Base-by-base conservation (phyloP, 306 rosid genomes). In the Oemleria cerasiformis region DNA sequence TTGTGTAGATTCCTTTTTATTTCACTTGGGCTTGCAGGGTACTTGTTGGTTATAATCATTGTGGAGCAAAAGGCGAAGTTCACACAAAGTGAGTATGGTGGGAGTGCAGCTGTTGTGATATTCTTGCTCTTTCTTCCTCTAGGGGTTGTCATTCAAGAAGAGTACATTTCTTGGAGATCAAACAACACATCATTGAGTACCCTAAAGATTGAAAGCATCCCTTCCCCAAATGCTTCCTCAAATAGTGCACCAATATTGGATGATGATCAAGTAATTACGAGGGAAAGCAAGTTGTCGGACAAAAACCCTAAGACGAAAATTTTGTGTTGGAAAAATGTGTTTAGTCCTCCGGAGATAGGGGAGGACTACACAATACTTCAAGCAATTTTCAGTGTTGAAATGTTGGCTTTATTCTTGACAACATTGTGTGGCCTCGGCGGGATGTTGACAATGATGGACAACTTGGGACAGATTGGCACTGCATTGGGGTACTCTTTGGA, bases 121-220 rank as follows among this genome's bases (percentile, higher is more conserved):
- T 68, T 74, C 71, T 69, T 79, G 54, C 72, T 79, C 25, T 60
- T 73, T 44, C 75, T 79, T 8, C 75, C 79, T 21, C 57, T 79
- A 8, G 62, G 51, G 0, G 49, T 68, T 34, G 78, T 68, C 6
- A 38, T 79, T 17, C 17, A 5, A 0, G 63, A 79, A 16, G 83
- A 79, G 67, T 4, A 38, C 14, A 39, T 1, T 34, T 57, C 56
- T 4, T 65, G 73, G 69, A 71, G 69, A 25, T 25, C 30, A 25
- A 25, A 1, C 30, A 25, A 25, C 30, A 25, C 30, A 25, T 25
- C 30, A 25, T 25, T 25, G 30, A 25, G 30, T 2, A 25, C 30
- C 36, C 36, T 30, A 30, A 30, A 30, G 36, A 30, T 30, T 30
- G 36, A 30, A 30, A 30, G 2, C 36, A 30, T 30, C 36, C 36